A percentile compares a stretch with the other conserved stretches of the same genome.
Evolutionary conservation across 495 filamentous ascomycete species (phyloP).

Genomic region (Coniosporium apollinis): DNA sequence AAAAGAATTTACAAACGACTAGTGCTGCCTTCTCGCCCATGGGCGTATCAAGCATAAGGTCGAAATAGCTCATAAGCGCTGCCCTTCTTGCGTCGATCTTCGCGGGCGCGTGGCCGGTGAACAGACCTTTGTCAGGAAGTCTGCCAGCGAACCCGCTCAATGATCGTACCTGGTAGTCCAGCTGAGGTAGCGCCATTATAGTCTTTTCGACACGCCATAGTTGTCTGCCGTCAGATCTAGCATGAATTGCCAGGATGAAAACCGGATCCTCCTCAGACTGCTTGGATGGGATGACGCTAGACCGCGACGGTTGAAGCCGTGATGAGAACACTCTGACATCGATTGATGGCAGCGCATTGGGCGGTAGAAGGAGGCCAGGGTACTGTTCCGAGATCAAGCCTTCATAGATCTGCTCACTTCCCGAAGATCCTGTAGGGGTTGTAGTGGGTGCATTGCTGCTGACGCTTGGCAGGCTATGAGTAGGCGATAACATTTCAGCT

Average conservation of each 20-base stretch:
- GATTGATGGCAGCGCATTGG: conserved; percentile 76
- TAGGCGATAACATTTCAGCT: conserved; percentile 4
- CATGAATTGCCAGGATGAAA: conserved; percentile 74
- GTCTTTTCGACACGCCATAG: conserved; percentile 93
- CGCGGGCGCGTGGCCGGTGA: conserved; percentile 84
- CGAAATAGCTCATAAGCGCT: conserved; percentile 72
- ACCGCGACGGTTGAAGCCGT: conserved; percentile 75
- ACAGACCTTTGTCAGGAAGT: conserved; percentile 71
- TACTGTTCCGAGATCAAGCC: conserved; percentile 70
- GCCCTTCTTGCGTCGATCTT: conserved; percentile 77
- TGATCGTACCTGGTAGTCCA: conserved; percentile 67
- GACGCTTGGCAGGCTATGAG: conserved; percentile 8
- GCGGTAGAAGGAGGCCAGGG: conserved; percentile 67
- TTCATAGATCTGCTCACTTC: conserved; percentile 34
- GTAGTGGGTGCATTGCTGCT: conserved; percentile 18
- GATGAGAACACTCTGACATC: conserved; percentile 80
- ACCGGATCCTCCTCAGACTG: conserved; percentile 73
- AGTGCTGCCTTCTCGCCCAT: conserved; percentile 68
- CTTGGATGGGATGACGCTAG: conserved; percentile 57
- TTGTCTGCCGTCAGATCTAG: conserved; percentile 59
- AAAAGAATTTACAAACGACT: conserved; percentile 74
- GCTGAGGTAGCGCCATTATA: conserved; percentile 55
- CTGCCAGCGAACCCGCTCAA: conserved; percentile 46
- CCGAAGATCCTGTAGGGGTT: too few relatives aligned
- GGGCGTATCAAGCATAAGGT: conserved; percentile 60